These are phyloP conservation scores for Septoria petroselini DNA, from an alignment of 2,329 filamentous ascomycete species.

Conservation along the genomic window DNA sequence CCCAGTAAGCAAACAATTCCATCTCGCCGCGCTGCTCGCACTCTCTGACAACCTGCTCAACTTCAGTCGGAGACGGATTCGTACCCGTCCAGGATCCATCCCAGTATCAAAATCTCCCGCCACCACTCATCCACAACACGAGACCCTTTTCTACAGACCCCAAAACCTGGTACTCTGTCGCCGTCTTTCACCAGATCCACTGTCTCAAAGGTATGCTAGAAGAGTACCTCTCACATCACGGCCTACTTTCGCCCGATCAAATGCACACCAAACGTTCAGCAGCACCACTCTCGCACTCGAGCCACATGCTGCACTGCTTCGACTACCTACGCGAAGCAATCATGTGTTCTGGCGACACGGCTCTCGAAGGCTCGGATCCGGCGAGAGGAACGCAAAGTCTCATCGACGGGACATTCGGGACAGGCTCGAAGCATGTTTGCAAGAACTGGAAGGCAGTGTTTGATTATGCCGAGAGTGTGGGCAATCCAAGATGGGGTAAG, in stretches of 20 bases:
- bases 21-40: neutral
- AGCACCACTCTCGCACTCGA: neutral
- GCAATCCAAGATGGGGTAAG: neutral
- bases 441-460: conserved; percentile 1
- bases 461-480: neutral
- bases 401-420: neutral
- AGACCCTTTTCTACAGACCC: neutral
- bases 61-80: conserved; percentile 1
- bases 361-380: conserved; percentile 11
- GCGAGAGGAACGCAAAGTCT: neutral
- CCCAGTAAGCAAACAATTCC: neutral
- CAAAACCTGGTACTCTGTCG: neutral
- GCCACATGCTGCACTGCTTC: conserved; percentile 12
- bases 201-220: conserved; percentile 5
- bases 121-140: neutral
- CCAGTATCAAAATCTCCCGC: neutral
- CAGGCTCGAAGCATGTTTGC: conserved; percentile 5
- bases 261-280: neutral
- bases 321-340: conserved; percentile 14
- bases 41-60: neutral
- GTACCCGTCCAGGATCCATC: neutral
- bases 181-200: conserved; percentile 15
- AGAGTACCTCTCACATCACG: neutral
- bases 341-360: conserved; percentile 14
- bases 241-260: neutral